A percentile compares a stretch with the other conserved stretches of the same genome.
Evolutionary conservation across 257 asterid genomes (phyloP).

Genomic region (Verbena officinalis): DNA sequence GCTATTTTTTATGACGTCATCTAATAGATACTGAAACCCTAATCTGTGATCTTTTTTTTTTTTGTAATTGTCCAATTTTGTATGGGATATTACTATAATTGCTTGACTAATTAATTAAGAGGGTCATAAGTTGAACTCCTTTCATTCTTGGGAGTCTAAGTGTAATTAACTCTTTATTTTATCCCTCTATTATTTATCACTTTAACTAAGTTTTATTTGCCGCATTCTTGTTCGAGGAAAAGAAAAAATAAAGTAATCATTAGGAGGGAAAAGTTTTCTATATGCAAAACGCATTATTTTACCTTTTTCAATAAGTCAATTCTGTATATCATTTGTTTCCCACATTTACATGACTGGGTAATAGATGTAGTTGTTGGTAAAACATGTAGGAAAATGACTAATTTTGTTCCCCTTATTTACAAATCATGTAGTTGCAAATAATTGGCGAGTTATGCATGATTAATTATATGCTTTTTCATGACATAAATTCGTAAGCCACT

Average conservation of each 20-base stretch:
- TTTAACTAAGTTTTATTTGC: slow-evolving; percentile 3
- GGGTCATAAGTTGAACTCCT: too few species aligned
- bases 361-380: slow-evolving; percentile 42
- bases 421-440: slow-evolving; percentile 19
- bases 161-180: too few species aligned
- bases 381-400: slow-evolving; percentile 33
- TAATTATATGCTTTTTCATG: slow-evolving; percentile 26
- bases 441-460: slow-evolving; percentile 29
- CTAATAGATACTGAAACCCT: too few species aligned
- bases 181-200: too few species aligned
- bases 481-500: slow-evolving; percentile 18
- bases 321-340: slow-evolving; percentile 33
- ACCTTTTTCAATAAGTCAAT: slow-evolving; percentile 28
- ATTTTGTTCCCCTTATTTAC: slow-evolving; percentile 40
- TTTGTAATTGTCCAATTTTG: too few species aligned
- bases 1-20: too few species aligned
- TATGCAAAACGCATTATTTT: not conserved
- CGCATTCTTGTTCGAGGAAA: slow-evolving; percentile 22
- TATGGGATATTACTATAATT: too few species aligned
- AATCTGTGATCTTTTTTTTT: too few species aligned
- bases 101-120: too few species aligned
- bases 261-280: slow-evolving; percentile 20
- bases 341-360: slow-evolving; percentile 37
- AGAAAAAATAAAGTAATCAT: not conserved
- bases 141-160: too few species aligned